These are phyloP conservation scores for Suhomyces bolitotheri DNA, from an alignment of 1,139 yeast species.

Conservation along the genomic window DNA sequence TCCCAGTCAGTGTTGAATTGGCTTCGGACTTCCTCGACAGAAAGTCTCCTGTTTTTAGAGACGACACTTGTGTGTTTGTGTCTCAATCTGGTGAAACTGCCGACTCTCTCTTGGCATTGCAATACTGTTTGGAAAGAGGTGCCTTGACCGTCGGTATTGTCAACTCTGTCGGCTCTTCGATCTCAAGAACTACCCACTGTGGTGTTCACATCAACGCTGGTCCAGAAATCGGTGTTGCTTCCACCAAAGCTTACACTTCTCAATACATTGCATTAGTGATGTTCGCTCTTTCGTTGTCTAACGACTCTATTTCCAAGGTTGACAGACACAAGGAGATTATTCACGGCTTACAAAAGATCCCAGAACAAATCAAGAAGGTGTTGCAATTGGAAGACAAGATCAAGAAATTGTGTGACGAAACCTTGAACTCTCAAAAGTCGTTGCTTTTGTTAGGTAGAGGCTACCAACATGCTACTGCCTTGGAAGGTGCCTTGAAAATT, in stretches of 20 bases:
- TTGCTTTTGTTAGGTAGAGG: slow-evolving; percentile 94
- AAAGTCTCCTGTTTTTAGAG: slow-evolving; percentile 93
- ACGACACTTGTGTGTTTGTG: slow-evolving; percentile 95
- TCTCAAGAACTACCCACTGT: slow-evolving; percentile 95
- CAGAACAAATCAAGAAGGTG: slow-evolving; percentile 80
- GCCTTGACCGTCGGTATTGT: slow-evolving; percentile 98
- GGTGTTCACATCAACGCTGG: slow-evolving; percentile 99
- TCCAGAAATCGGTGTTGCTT: slow-evolving; percentile 99
- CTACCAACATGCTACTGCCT: slow-evolving; percentile 93
- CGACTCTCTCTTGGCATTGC: slow-evolving; percentile 94
- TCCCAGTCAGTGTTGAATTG: slow-evolving; percentile 93
- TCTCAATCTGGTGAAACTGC: slow-evolving; percentile 99
- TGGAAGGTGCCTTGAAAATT: slow-evolving; percentile 97
- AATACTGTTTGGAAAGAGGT: slow-evolving; percentile 95
- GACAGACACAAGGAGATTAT: slow-evolving; percentile 84
- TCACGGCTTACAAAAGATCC: slow-evolving; percentile 79
- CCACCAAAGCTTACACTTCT: slow-evolving; percentile 99
- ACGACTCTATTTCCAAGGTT: slow-evolving; percentile 78
- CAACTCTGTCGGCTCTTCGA: slow-evolving; percentile 88
- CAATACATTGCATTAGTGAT: slow-evolving; percentile 96
- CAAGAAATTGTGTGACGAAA: slow-evolving; percentile 69
- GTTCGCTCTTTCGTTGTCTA: slow-evolving; percentile 92
- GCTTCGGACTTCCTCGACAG: slow-evolving; percentile 98
- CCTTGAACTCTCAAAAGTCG: slow-evolving; percentile 79
- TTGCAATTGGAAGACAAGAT: slow-evolving; percentile 72